Base-by-base conservation (phyloP, 768 basidiomycete species). In the Mycena rosella region DNA sequence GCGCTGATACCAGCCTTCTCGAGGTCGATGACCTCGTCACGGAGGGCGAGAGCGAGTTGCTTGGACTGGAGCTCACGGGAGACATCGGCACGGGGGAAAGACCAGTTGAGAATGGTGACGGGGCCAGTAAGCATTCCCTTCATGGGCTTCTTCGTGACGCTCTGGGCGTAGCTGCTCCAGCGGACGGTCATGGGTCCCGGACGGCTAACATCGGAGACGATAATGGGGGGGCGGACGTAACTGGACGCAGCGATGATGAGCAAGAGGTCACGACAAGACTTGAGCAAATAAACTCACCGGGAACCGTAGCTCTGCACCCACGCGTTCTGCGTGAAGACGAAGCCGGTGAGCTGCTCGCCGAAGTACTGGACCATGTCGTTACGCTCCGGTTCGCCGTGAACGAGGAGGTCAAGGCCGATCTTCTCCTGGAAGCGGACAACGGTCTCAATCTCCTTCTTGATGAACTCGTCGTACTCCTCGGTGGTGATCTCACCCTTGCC, bases 361-460 rank as follows among this genome's bases (percentile, higher is more conserved):
- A 99, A 99, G 90, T 99, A 99, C 84, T 99, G 96, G 70, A 98
- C 96, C 97, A 99, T 99, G 88, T 98, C 97, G 80, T 98, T 98
- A 76, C 97, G 90, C 86, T 99, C 97, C 60, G 97, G 94, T 82
- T 99, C 98, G 76, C 98, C 98, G 81, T 99, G 98, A 68, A 99
- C 98, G 74, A 99, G 88, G 65, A 99, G 88, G 82, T 99, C 98
- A 74, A 99, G 91, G 72, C 94, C 97, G 72, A 96, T 88, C 81
- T 89, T 90, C 87, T 99, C 97, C 82, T 99, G 98, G 95, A 99
- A 97, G 71, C 90, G 87, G 74, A 99, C 96, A 69, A 96, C 96
- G 60, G 80, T 80, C 84, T 97, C 89, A 74, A 99, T 94, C 83
- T 99, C 98, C 85, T 96, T 94, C 87, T 96, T 92, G 86, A 99